Conservation (phyloP, 2,329 filamentous ascomycete species). For the Ceratocystis lukuohia region DNA sequence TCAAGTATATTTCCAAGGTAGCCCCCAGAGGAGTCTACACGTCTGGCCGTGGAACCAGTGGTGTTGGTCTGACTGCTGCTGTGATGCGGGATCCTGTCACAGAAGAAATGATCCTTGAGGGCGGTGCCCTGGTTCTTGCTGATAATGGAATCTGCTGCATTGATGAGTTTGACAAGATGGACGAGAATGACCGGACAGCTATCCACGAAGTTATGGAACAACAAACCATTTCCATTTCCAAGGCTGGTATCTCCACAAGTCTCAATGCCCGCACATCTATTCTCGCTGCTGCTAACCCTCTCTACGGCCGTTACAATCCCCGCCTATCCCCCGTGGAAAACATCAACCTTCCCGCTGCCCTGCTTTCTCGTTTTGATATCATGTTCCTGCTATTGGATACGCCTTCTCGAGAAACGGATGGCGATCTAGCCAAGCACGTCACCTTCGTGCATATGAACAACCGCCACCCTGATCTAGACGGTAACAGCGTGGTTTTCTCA, state of each 20-base stretch:
- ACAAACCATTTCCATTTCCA: conserved; percentile 75
- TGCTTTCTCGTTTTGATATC: conserved; percentile 93
- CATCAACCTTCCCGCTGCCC: conserved; percentile 94
- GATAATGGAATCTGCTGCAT: conserved; percentile 80
- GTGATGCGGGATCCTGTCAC: conserved; percentile 76
- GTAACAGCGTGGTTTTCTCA: conserved; percentile 51
- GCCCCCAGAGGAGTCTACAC: conserved; percentile 84
- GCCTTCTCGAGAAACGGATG: conserved; percentile 75
- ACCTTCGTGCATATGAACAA: conserved; percentile 96
- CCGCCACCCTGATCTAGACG: conserved; percentile 64
- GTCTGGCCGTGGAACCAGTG: conserved; percentile 65
- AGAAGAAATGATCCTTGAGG: conserved; percentile 73
- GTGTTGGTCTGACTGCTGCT: conserved; percentile 68
- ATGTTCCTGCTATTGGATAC: conserved; percentile 95
- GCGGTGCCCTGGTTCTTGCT: conserved; percentile 63
- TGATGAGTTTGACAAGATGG: conserved; percentile 84
- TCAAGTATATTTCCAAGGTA: conserved; percentile 98
- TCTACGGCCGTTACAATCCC: conserved; percentile 97
- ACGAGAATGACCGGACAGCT: conserved; percentile 67
- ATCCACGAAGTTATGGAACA: conserved; percentile 86
- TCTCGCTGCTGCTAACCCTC: conserved; percentile 86
- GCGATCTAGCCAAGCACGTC: conserved; percentile 89
- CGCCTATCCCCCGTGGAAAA: conserved; percentile 95
- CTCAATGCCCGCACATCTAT: conserved; percentile 94
- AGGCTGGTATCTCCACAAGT: conserved; percentile 57